Base-by-base conservation (phyloP, 768 basidiomycete genomes). In the Serpula lacrymans region DNA sequence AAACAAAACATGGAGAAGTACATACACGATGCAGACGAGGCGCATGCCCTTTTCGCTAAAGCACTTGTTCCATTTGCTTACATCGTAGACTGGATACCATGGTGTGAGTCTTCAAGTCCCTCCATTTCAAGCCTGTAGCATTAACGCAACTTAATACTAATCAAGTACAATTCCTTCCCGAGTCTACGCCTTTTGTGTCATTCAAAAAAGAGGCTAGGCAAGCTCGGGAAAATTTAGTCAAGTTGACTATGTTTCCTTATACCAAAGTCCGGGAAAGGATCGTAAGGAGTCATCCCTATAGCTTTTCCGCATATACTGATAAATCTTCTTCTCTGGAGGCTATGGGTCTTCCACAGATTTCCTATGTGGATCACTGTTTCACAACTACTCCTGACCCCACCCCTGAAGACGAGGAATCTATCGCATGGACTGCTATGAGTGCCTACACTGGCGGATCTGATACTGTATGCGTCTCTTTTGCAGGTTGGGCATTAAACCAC, bases 51-150 rank as follows among this genome's bases (percentile, higher is more conserved):
- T 6, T 35, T 35, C 21, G 21, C 34, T 6, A 22, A 13, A 17
- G 34, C 34, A 6, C 16, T 35, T 21, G 16, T 35, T 22, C 34
- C 34, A 6, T 35, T 35, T 35, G 34, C 34, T 6, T 35, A 35
- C 21, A 35, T 35, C 13, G 34, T 35, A 21, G 34, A 35, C 34
- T 35, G 34, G 34, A 35, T 35, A n/a, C 34, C 34, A 13, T 35
- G 34, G 34, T 35, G 34, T 35, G 21, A 16, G 34, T 16, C 3
- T 35, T 22, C 21, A 22, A n/a, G 13, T n/a, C n/a, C n/a, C n/a
- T n/a, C n/a, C n/a, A n/a, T n/a, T n/a, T n/a, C n/a, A n/a, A n/a
- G n/a, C n/a, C n/a, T n/a, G n/a, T n/a, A n/a, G n/a, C n/a, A n/a
- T n/a, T n/a, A n/a, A n/a, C n/a, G n/a, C n/a, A n/a, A n/a, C n/a